Conservation (phyloP, 1,284 basidiomycete species). For the Peniophora sp. region DNA sequence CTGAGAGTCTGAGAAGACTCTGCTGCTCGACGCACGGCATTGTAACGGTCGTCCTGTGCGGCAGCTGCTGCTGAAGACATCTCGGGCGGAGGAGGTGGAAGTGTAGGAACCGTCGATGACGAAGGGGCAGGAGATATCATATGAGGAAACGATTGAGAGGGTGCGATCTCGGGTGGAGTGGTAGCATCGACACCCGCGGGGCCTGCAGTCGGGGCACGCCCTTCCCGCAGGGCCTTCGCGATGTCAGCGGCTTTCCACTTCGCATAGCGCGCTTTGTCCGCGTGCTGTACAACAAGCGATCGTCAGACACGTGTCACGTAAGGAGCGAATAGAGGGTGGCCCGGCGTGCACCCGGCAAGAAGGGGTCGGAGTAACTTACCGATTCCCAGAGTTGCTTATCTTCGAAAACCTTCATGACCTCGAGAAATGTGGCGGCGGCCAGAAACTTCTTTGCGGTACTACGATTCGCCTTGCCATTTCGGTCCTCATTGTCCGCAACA, state of each 20-base stretch:
- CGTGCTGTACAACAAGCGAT: constrained; percentile 33
- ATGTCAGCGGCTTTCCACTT: constrained; percentile 94
- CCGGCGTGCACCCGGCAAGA: constrained; percentile 19
- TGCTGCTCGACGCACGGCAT: background rate
- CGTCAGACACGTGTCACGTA: background rate
- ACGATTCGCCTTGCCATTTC: constrained; percentile 69
- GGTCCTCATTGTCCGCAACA: constrained; percentile 87
- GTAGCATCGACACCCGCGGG: constrained; percentile 38
- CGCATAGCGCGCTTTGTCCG: constrained; percentile 78
- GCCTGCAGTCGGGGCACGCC: constrained; percentile 63
- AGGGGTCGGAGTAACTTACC: constrained; percentile 5
- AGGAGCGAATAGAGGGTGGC: background rate
- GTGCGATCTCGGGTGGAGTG: constrained; percentile 12
- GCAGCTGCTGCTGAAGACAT: background rate
- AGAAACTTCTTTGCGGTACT: constrained; percentile 84
- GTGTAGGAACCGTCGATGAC: background rate
- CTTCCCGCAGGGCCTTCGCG: constrained; percentile 82
- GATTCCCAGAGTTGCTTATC: constrained; percentile 11
- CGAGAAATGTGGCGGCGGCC: constrained; percentile 82
- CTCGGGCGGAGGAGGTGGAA: background rate
- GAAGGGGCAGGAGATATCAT: background rate
- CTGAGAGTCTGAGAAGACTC: background rate
- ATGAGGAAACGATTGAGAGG: background rate
- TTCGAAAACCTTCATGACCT: constrained; percentile 74
- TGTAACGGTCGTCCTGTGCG: background rate